Evolutionary conservation across 305 asterid genomes (phyloP).

Genomic region (Fraxinus nigra): DNA sequence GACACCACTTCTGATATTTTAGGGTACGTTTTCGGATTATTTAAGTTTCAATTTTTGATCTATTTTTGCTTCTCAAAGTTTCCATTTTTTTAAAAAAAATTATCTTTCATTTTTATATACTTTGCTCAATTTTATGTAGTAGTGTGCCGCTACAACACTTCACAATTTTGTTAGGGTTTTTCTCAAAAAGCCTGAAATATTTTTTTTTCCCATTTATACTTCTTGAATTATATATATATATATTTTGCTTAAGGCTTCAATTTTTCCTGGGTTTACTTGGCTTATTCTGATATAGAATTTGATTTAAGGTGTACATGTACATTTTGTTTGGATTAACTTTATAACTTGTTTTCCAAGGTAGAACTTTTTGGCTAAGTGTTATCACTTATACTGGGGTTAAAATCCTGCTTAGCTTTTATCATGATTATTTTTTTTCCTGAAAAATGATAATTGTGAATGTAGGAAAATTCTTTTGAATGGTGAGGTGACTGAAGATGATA

Average conservation of each 20-base stretch:
- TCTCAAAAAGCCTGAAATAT: background rate
- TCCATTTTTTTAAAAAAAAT: background rate
- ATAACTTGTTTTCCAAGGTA: background rate
- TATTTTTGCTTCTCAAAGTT: conserved; percentile 1
- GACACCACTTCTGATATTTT: conserved; percentile 59
- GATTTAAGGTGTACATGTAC: background rate
- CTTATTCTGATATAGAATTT: background rate
- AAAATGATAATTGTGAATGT: conserved; percentile 23
- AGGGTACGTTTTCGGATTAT: conserved; percentile 39
- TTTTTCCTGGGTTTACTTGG: background rate
- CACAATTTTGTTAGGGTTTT: background rate
- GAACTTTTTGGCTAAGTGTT: background rate
- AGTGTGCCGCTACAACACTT: background rate
- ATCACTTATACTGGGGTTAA: background rate
- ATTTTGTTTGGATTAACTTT: background rate
- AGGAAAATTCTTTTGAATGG: conserved; percentile 70
- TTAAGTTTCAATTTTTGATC: background rate
- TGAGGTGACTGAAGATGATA: conserved; percentile 66
- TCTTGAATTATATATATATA: background rate
- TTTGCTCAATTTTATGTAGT: background rate
- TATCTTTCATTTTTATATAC: background rate
- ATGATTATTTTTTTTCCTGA: background rate
- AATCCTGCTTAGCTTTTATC: background rate
- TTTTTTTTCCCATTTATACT: background rate
- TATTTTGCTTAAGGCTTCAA: background rate